phyloP scores from a whole-genome alignment of 2,329 filamentous ascomycete species.

The Colletotrichum paranaense region DNA sequence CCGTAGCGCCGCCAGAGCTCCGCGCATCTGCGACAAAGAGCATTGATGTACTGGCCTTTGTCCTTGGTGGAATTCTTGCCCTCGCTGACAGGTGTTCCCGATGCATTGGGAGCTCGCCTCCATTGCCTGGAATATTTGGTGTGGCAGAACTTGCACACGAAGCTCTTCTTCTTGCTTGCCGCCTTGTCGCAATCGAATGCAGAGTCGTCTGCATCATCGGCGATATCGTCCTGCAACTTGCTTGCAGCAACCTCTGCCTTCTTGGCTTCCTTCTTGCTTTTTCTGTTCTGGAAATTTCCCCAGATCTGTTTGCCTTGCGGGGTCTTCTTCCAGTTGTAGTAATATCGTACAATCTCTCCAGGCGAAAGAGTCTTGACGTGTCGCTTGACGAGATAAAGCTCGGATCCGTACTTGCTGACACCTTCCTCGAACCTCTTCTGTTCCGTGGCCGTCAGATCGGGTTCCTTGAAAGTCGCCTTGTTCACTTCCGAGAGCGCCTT shows the following conservation, averaged over 20 bases:
- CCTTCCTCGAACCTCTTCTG: slow-evolving; percentile 92
- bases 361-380: slow-evolving; percentile 87
- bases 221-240: slow-evolving; percentile 91
- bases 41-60: slow-evolving; percentile 81
- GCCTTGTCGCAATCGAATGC: slow-evolving; percentile 95
- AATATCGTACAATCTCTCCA: slow-evolving; percentile 87
- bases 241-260: slow-evolving; percentile 76
- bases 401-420: slow-evolving; percentile 89
- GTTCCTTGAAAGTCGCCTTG: slow-evolving; percentile 83
- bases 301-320: slow-evolving; percentile 87
- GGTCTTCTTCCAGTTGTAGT: slow-evolving; percentile 99
- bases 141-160: slow-evolving; percentile 94
- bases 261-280: slow-evolving; percentile 88
- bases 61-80: slow-evolving; percentile 79
- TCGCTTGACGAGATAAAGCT: slow-evolving; percentile 83
- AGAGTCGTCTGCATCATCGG: slow-evolving; percentile 92
- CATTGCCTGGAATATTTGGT: slow-evolving; percentile 86
- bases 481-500: slow-evolving; percentile 76
- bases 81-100: slow-evolving; percentile 77
- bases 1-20: slow-evolving; percentile 96
- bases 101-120: slow-evolving; percentile 85
- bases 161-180: slow-evolving; percentile 79
- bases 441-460: slow-evolving; percentile 81
- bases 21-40: slow-evolving; percentile 90
- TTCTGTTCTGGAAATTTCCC: slow-evolving; percentile 88